A percentile compares a stretch with the other conserved stretches of the same genome.
Conservation (phyloP, 1,139 yeast species). For the Lodderomyces beijingensis region DNA sequence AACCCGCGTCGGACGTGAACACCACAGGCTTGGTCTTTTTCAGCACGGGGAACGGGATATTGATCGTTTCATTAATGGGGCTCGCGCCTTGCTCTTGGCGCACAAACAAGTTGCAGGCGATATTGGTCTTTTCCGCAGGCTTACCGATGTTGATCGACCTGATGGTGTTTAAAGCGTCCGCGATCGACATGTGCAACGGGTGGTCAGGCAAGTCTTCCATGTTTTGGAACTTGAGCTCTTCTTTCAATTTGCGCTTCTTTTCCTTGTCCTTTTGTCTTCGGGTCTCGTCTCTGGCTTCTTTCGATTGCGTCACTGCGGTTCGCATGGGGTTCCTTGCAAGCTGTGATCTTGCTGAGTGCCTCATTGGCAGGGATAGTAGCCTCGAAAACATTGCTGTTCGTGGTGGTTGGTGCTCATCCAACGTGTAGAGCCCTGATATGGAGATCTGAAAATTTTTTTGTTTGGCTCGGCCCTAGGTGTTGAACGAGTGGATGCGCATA, state of each 20-base stretch:
- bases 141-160: slow-evolving; percentile 91
- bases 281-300: slow-evolving; percentile 4
- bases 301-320: background rate
- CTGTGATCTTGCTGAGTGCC: slow-evolving; percentile 1
- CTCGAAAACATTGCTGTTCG: background rate
- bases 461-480: too few relatives aligned
- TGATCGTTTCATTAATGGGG: slow-evolving; percentile 68
- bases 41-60: slow-evolving; percentile 72
- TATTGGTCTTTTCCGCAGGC: slow-evolving; percentile 61
- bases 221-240: slow-evolving; percentile 30
- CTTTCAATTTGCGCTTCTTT: slow-evolving; percentile 14
- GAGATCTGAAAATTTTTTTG: too few relatives aligned
- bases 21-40: slow-evolving; percentile 57
- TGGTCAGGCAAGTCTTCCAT: slow-evolving; percentile 45
- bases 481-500: too few relatives aligned
- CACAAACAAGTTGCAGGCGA: slow-evolving; percentile 62
- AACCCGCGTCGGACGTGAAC: slow-evolving; percentile 56
- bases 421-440: too few relatives aligned
- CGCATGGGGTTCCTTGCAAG: slow-evolving; percentile 1
- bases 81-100: slow-evolving; percentile 77
- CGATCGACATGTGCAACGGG: slow-evolving; percentile 69
- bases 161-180: slow-evolving; percentile 69
- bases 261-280: slow-evolving; percentile 12
- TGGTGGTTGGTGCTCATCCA: too few relatives aligned
- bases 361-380: background rate